Base-by-base conservation (phyloP, 139 green algal genomes). In the Pycnococcus provasolii region DNA sequence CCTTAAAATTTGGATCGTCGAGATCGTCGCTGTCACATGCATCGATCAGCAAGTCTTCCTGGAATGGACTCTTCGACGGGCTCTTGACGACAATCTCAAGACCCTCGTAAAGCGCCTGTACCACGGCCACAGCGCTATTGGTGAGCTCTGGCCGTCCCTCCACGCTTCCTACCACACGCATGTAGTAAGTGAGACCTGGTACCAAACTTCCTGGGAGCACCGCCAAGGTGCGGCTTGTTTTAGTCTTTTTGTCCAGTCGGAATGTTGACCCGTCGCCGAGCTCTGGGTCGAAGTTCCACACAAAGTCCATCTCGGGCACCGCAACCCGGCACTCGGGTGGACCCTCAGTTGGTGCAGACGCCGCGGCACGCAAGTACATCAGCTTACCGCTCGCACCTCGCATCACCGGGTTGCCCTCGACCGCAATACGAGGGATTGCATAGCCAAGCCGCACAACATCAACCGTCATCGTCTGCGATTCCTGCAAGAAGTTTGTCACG, bases 401-500 rank as follows among this genome's bases (percentile, higher is more conserved):
- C 37, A 74, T 53, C 46, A 69, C 4, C 6, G 60, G 41, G 26
- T 68, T 37, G 37, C 58, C 50, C 3, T 74, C 50, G 26, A 60
- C 39, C 37, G 57, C 8, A 4, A 74, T 11, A 3, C 46, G 48
- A 9, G 60, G 68, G 40, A 74, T 68, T 26, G 68, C 45, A 42
- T 58, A 46, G 11, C 13, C 7, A 11, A 42, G 42, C 26, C 68
- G 6, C 60, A 11, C 11, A 15, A 74, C 68, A 13, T 26, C n/a
- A 40, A 62, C 43, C 47, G 15, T 44, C 42, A 60, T 8, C 42
- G 48, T 60, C 44, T 13, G 37, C 5, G 37, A 41, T 40, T 70
- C 63, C 63, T 42, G 5, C 3, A 74, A 47, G 58, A 74, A 74
- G 60, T 68, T 68, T 11, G 9, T 50, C 4, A 74, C 68, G 11